phyloP scores from a whole-genome alignment of 495 filamentous ascomycete species.

The Ascobolus immersus region DNA sequence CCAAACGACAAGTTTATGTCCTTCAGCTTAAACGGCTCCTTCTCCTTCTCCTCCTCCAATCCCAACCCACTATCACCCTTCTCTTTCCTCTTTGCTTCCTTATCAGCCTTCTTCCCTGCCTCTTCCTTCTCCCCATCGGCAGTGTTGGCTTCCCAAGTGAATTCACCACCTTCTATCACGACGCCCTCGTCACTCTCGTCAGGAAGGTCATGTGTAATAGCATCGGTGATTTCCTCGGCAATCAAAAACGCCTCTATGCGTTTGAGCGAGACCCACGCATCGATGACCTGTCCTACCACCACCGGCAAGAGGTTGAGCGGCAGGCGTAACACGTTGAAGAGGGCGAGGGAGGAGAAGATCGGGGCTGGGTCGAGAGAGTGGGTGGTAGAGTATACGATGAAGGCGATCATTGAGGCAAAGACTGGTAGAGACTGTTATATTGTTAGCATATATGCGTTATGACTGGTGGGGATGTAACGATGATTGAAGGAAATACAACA shows the following conservation, averaged over 20 bases:
- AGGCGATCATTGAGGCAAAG: constrained; percentile 82
- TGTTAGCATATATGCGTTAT: no score
- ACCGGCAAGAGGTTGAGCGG: constrained; percentile 70
- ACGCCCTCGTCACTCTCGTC: constrained; percentile 36
- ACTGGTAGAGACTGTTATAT: constrained; percentile 62
- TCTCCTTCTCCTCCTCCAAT: constrained; percentile 4
- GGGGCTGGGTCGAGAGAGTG: constrained; percentile 45
- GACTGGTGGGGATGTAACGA: no score
- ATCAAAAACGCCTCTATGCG: constrained; percentile 71
- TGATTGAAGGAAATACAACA: constrained; percentile 20
- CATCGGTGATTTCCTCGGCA: constrained; percentile 62
- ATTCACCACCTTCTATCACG: constrained; percentile 45
- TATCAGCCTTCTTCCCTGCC: constrained; percentile 18
- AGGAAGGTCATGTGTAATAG: constrained; percentile 26
- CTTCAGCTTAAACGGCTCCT: constrained; percentile 54
- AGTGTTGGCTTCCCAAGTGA: constrained; percentile 67
- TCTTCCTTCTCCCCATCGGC: constrained; percentile 19
- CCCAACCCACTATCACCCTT: constrained; percentile 19
- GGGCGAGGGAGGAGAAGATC: constrained; percentile 73
- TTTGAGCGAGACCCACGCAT: constrained; percentile 60
- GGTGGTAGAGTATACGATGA: constrained; percentile 68
- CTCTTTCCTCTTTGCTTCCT: constrained; percentile 18
- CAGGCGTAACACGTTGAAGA: constrained; percentile 78
- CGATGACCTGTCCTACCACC: constrained; percentile 66
- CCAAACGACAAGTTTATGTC: constrained; percentile 50